Conservation (phyloP, 164 flowering plant species). For the Euptelea pleiosperma region DNA sequence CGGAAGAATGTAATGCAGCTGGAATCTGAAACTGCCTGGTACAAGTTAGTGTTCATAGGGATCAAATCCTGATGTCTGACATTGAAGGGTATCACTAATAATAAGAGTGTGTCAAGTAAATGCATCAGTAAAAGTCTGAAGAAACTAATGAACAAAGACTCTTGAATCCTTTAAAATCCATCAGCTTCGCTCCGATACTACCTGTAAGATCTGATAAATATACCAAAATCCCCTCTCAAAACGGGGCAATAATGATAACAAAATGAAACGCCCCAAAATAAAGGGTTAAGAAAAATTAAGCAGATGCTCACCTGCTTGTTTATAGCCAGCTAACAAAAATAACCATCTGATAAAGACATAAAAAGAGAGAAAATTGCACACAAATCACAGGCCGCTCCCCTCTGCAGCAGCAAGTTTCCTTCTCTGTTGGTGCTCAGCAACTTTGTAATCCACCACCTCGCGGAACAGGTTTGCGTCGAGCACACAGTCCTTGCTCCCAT, state of each 20-base stretch:
- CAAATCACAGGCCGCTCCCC: slow-evolving; percentile 18
- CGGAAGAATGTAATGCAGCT: slow-evolving; percentile 1
- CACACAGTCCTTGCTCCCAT: slow-evolving; percentile 76
- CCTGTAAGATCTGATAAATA: background rate
- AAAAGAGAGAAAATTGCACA: background rate
- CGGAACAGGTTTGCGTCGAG: slow-evolving; percentile 77
- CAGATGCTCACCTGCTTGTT: slow-evolving; percentile 13
- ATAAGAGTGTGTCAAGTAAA: background rate
- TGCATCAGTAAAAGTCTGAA: background rate
- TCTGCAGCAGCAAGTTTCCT: slow-evolving; percentile 54
- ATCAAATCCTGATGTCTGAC: background rate
- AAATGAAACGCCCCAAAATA: background rate
- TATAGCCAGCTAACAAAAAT: slow-evolving; percentile 2
- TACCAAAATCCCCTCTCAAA: slow-evolving; percentile 7
- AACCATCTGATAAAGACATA: background rate
- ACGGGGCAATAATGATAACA: slow-evolving; percentile 4
- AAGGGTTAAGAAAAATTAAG: slow-evolving; percentile 2
- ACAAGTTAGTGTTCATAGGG: background rate
- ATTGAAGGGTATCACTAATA: background rate
- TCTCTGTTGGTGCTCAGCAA: slow-evolving; percentile 92
- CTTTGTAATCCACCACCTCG: slow-evolving; percentile 93
- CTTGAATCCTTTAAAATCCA: background rate
- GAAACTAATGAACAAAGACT: background rate
- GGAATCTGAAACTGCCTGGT: background rate
- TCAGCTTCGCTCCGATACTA: slow-evolving; percentile 1